Percentiles rank a stretch among this genome's conserved stretches.
phyloP scores from a whole-genome alignment of 805 yeast genomes.

The Saccharomycopsis amapae region DNA sequence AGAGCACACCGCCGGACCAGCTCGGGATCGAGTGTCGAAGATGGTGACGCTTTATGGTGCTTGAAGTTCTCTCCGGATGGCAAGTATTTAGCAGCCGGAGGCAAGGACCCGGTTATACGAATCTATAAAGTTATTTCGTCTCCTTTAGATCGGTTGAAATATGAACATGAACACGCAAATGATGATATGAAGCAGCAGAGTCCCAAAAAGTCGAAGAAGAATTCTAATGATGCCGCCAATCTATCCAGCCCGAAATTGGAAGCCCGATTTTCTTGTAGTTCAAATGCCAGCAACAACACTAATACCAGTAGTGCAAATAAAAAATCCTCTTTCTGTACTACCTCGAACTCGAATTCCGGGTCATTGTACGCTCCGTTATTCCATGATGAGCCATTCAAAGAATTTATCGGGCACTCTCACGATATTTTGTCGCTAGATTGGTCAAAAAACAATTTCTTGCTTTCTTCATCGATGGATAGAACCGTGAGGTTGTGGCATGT shows the following conservation, averaged over 20 bases:
- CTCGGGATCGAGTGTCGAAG: not conserved
- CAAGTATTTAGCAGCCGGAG: conserved; percentile 75
- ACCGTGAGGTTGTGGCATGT: conserved; percentile 84
- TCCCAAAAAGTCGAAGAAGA: too few relatives aligned
- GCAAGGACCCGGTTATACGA: conserved; percentile 60
- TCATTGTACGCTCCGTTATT: conserved; percentile 67
- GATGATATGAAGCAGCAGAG: too few relatives aligned
- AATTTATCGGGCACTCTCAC: conserved; percentile 58
- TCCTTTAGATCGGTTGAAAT: conserved; percentile 56
- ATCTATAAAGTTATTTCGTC: conserved; percentile 79
- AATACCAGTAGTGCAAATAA: not conserved
- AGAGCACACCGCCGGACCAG: not conserved
- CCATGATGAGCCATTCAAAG: conserved; percentile 53
- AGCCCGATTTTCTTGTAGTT: not conserved
- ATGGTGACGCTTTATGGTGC: conserved; percentile 51
- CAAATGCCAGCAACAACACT: not conserved
- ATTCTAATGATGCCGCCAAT: not conserved
- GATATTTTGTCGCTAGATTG: conserved; percentile 75
- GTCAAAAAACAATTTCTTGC: conserved; percentile 78
- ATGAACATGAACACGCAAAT: conserved; percentile 23
- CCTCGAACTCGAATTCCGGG: conserved; percentile 7
- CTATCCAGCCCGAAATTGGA: not conserved
- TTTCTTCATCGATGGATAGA: conserved; percentile 78
- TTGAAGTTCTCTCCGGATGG: conserved; percentile 76
- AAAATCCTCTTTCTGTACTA: conserved; percentile 2